Percentiles rank a stretch among this genome's conserved stretches.
Evolutionary conservation across 2,329 filamentous ascomycete genomes (phyloP).

Genomic region (Hymenoscyphus albidus): DNA sequence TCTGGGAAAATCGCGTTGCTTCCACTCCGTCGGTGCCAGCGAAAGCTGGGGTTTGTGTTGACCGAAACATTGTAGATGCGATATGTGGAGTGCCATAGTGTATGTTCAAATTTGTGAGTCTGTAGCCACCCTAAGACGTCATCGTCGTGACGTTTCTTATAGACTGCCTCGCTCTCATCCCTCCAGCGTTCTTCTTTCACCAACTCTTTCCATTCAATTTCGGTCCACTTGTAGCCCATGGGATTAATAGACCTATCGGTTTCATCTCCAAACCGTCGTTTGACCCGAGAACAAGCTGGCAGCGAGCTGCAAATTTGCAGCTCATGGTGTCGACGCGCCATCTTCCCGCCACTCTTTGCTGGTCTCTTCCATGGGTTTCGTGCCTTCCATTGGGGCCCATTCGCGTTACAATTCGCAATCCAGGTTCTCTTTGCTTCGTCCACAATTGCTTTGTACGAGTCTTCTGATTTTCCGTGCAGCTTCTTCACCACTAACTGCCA

Average conservation of each 20-base stretch:
- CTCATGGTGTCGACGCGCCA: neutral
- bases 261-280: neutral
- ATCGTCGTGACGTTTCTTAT: neutral
- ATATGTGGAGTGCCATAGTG: too few relatives aligned
- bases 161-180: neutral
- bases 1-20: too few relatives aligned
- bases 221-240: neutral
- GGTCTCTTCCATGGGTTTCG: neutral
- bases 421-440: neutral
- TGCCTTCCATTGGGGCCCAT: neutral
- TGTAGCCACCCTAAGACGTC: too few relatives aligned
- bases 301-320: neutral
- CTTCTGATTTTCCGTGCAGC: neutral
- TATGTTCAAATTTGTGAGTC: too few relatives aligned
- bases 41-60: too few relatives aligned
- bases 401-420: neutral
- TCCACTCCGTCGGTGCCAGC: too few relatives aligned
- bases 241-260: neutral
- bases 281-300: neutral
- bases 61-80: too few relatives aligned
- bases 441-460: neutral
- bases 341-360: neutral
- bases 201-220: neutral
- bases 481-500: neutral
- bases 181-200: neutral